A percentile compares a stretch with the other conserved stretches of the same genome.
Evolutionary conservation across 441 rosid genomes (phyloP).

Genomic region (Manihot esculenta): DNA sequence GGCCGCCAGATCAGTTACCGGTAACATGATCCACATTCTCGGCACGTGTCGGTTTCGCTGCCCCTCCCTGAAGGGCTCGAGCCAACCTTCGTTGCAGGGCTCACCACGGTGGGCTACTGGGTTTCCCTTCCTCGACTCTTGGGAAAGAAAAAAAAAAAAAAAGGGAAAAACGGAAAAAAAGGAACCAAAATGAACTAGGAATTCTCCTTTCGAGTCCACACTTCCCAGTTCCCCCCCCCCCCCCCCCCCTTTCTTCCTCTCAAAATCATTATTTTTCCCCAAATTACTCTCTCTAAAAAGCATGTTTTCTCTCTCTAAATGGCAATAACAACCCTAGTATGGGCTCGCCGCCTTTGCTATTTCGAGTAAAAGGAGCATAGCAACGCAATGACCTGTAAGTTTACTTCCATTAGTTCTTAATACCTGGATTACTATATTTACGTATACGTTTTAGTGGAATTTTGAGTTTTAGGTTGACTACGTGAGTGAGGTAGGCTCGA

Average conservation of each 20-base stretch:
- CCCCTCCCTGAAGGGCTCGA: background rate
- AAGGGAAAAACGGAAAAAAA: conserved; percentile 8
- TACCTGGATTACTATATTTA: background rate
- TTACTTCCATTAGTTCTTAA: background rate
- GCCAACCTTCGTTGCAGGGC: background rate
- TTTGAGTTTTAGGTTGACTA: background rate
- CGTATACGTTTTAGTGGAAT: background rate
- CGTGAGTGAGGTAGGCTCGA: no score
- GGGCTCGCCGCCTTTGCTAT: conserved; percentile 19
- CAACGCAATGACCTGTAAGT: background rate
- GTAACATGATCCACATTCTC: background rate
- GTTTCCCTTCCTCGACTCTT: background rate
- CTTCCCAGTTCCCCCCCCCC: background rate
- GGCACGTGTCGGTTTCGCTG: background rate
- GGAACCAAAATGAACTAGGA: no score
- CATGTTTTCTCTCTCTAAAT: background rate
- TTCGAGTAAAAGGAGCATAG: background rate
- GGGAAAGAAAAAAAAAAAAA: background rate
- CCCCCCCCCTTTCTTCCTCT: background rate
- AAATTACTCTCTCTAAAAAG: background rate
- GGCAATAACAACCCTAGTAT: conserved; percentile 19
- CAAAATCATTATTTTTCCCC: background rate
- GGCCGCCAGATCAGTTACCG: background rate
- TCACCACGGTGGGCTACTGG: background rate
- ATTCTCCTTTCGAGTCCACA: conserved; percentile 10